Percentiles rank a stretch among this genome's conserved stretches.
Conservation (phyloP, 176 grass and related monocot genomes). For the Oropetium thomaeum region DNA sequence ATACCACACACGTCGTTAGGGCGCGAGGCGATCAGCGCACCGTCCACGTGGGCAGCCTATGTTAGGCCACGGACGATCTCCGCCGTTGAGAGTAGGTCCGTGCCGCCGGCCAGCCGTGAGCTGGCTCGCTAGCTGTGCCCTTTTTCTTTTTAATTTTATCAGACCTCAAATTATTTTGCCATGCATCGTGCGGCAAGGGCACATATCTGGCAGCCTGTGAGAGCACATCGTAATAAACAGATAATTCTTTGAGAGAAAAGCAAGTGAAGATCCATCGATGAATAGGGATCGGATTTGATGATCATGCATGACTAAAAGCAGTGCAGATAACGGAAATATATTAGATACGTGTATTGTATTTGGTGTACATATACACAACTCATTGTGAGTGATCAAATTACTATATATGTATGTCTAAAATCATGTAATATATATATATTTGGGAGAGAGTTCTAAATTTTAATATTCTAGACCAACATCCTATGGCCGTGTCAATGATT, state of each 20-base stretch:
- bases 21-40: background rate
- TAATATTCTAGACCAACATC: too few relatives aligned
- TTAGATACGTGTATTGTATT: too few relatives aligned
- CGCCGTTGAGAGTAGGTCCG: background rate
- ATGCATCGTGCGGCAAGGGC: background rate
- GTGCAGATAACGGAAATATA: background rate
- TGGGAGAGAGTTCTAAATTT: too few relatives aligned
- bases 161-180: conserved; percentile 16
- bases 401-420: too few relatives aligned
- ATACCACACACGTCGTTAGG: conserved; percentile 28
- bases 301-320: background rate
- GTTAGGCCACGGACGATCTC: conserved; percentile 9
- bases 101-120: background rate
- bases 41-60: conserved; percentile 26
- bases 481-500: too few relatives aligned
- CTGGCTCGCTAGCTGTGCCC: background rate
- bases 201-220: background rate
- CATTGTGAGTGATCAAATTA: too few relatives aligned
- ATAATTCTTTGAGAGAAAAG: background rate
- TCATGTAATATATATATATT: too few relatives aligned
- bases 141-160: background rate
- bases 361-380: too few relatives aligned
- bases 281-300: background rate
- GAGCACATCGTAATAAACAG: background rate
- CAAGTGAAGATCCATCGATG: background rate